Conservation (phyloP, 148 eudicot species). For the Heliamphora exappendiculata region DNA sequence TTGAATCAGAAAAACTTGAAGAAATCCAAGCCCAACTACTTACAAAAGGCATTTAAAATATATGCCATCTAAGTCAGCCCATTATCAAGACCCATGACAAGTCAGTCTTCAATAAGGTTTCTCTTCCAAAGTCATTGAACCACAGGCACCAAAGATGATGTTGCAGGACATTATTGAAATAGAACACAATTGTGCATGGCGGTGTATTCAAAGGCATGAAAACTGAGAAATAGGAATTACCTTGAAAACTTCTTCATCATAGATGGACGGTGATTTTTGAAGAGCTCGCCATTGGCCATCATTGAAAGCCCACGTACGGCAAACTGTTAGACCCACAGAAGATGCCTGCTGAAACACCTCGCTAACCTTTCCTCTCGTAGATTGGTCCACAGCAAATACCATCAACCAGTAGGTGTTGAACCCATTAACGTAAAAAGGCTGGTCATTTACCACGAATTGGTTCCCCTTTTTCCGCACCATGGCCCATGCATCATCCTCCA, state of each 20-base stretch:
- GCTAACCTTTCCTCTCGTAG: slow-evolving; percentile 67
- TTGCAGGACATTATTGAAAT: not conserved
- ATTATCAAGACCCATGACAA: not conserved
- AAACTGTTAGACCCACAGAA: slow-evolving; percentile 66
- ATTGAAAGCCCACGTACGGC: slow-evolving; percentile 94
- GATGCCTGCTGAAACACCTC: slow-evolving; percentile 79
- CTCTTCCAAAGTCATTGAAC: not conserved
- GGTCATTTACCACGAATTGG: slow-evolving; percentile 56
- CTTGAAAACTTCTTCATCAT: slow-evolving; percentile 87
- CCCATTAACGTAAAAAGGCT: slow-evolving; percentile 77
- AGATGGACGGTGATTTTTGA: slow-evolving; percentile 72
- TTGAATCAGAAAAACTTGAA: not conserved
- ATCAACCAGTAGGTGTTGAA: slow-evolving; percentile 97
- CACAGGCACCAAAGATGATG: not conserved
- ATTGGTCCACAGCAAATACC: slow-evolving; percentile 75
- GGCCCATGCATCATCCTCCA: slow-evolving; percentile 55
- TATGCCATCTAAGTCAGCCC: not conserved
- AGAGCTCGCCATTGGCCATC: slow-evolving; percentile 88
- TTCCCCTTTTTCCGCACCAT: slow-evolving; percentile 69
- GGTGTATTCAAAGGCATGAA: not conserved
- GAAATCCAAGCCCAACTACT: not conserved
- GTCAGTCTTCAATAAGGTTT: not conserved
- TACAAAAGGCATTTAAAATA: not conserved
- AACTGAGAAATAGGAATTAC: slow-evolving; percentile 20
- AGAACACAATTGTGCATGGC: not conserved